Percentiles rank a stretch among this genome's conserved stretches.
Conservation (phyloP, 305 asterid species). For the Petunia hybrid region DNA sequence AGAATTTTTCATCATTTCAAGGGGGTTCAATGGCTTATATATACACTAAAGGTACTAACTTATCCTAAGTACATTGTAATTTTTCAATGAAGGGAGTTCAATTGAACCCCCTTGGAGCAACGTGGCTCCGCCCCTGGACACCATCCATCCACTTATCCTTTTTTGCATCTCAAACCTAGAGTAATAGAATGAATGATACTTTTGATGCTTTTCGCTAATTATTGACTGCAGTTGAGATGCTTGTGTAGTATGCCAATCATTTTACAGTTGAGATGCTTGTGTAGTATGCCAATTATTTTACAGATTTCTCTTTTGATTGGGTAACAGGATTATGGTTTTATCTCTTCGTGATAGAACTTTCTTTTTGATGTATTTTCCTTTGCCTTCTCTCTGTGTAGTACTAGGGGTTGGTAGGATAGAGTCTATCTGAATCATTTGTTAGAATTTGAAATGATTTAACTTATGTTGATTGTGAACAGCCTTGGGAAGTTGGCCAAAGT, state of each 20-base stretch:
- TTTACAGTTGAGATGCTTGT: no score
- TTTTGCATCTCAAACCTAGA: background rate
- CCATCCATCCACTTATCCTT: background rate
- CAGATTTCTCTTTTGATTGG: background rate
- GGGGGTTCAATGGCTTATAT: no score
- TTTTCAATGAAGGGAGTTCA: no score
- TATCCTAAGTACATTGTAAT: no score
- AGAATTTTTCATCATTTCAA: no score
- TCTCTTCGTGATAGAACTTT: background rate
- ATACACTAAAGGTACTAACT: no score
- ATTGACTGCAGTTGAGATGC: slow-evolving; percentile 8
- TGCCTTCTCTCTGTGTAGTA: slow-evolving; percentile 16
- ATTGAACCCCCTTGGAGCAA: no score
- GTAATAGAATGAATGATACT: background rate
- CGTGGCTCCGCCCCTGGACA: no score
- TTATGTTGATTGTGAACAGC: slow-evolving; percentile 49
- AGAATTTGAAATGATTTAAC: slow-evolving; percentile 1
- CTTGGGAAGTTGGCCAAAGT: slow-evolving; percentile 73
- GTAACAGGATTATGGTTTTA: background rate
- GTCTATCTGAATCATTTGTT: slow-evolving; percentile 16
- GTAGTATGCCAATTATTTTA: no score
- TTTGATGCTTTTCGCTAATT: background rate
- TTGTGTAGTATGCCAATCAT: no score
- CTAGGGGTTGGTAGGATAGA: background rate
- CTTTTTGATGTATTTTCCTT: slow-evolving; percentile 25